Conservation (phyloP, 345 rosid species). For the Triadica sebifera region DNA sequence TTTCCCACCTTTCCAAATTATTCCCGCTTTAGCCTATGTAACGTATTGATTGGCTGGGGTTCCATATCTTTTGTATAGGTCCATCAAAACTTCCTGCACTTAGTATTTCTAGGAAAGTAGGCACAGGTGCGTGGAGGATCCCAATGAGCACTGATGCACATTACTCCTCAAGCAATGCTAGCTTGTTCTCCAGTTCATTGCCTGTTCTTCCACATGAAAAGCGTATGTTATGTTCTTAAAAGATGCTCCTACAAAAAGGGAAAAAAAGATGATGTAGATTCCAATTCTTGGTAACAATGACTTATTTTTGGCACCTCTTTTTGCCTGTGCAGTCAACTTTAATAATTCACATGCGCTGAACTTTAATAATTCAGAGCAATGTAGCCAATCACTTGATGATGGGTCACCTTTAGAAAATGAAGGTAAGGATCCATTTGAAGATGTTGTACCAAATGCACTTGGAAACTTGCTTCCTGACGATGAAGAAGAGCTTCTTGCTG, state of each 20-base stretch:
- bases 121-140: slow-evolving; percentile 53
- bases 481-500: slow-evolving; percentile 85
- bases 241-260: slow-evolving; percentile 1
- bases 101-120: slow-evolving; percentile 31
- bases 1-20: neutral
- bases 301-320: slow-evolving; percentile 16
- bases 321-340: slow-evolving; percentile 41
- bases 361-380: slow-evolving; percentile 46
- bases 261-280: no score
- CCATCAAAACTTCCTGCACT: slow-evolving; percentile 33
- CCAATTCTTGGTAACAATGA: no score
- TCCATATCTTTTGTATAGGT: slow-evolving; percentile 26
- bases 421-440: slow-evolving; percentile 48
- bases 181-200: slow-evolving; percentile 78
- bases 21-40: no score
- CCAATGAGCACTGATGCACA: slow-evolving; percentile 32
- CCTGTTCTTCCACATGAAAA: slow-evolving; percentile 80
- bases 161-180: slow-evolving; percentile 56
- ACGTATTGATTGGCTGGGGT: neutral
- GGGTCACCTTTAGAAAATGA: slow-evolving; percentile 53
- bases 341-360: slow-evolving; percentile 24
- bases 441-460: slow-evolving; percentile 44
- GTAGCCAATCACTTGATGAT: slow-evolving; percentile 47
- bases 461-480: slow-evolving; percentile 71
- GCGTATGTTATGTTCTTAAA: slow-evolving; percentile 40